phyloP scores from a whole-genome alignment of 2,329 filamentous ascomycete genomes.

The Pseudogymnoascus sp. region DNA sequence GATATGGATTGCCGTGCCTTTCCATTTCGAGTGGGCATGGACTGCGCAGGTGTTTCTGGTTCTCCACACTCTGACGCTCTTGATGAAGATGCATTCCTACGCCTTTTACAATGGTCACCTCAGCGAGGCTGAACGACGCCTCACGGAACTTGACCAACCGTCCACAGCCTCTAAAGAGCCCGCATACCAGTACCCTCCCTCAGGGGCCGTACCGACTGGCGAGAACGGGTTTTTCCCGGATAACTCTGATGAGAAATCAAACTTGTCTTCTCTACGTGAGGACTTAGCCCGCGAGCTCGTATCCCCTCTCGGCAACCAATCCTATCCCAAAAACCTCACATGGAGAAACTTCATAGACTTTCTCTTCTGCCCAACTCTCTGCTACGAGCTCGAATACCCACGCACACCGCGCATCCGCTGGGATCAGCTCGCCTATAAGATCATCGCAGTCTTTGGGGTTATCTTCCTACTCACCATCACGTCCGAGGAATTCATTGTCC shows the following conservation, averaged over 20 bases:
- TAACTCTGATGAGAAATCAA: conserved; percentile 33
- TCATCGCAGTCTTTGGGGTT: conserved; percentile 84
- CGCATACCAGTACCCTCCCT: conserved; percentile 64
- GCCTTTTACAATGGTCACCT: conserved; percentile 97
- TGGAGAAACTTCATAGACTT: conserved; percentile 77
- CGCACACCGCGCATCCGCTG: conserved; percentile 67
- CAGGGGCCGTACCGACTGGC: conserved; percentile 20
- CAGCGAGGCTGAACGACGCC: conserved; percentile 72
- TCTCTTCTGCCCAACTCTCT: conserved; percentile 85
- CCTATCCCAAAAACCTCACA: conserved; percentile 84
- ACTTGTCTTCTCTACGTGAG: conserved; percentile 64
- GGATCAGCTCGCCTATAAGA: conserved; percentile 74
- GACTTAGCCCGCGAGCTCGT: conserved; percentile 86
- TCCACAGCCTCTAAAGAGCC: conserved; percentile 58
- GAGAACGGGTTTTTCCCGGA: conserved; percentile 18
- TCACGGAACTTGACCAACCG: conserved; percentile 71
- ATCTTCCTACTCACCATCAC: conserved; percentile 89
- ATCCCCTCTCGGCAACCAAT: conserved; percentile 79
- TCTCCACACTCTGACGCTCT: conserved; percentile 77
- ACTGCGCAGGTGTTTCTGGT: conserved; percentile 93
- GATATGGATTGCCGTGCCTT: conserved; percentile 79
- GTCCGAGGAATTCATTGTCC: conserved; percentile 91
- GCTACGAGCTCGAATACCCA: conserved; percentile 96
- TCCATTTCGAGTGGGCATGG: conserved; percentile 86
- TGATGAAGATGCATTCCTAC: conserved; percentile 99